These are phyloP conservation scores for Amanita pseudoporphyria DNA, from an alignment of 768 basidiomycete species.

Conservation along the genomic window DNA sequence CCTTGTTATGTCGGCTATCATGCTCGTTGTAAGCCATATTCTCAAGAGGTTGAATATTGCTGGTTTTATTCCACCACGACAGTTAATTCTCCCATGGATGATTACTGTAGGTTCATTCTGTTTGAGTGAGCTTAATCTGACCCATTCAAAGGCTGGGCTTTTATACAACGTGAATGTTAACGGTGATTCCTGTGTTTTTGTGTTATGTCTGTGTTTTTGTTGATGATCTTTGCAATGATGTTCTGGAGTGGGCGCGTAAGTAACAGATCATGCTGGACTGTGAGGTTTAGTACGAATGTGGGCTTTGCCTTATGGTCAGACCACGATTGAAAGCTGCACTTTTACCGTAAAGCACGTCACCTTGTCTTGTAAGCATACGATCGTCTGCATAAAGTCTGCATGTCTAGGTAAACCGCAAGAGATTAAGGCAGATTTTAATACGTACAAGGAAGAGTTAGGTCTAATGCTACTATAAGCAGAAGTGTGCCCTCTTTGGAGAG, in stretches of 20 bases:
- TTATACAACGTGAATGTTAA: slow-evolving; percentile 34
- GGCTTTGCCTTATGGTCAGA: no score
- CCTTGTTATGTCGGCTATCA: slow-evolving; percentile 30
- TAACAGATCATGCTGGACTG: no score
- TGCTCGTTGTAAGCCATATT: slow-evolving; percentile 26
- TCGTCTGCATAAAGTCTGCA: no score
- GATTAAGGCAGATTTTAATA: no score
- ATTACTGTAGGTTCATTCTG: slow-evolving; percentile 23
- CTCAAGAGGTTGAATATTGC: background rate
- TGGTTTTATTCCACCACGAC: background rate
- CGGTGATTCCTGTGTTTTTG: slow-evolving; percentile 29
- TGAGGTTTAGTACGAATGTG: no score
- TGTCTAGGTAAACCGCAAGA: no score
- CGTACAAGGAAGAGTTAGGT: no score
- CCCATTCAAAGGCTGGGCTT: slow-evolving; percentile 36
- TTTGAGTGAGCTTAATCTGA: background rate
- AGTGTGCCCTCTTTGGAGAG: no score
- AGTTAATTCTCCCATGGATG: slow-evolving; percentile 41
- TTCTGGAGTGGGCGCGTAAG: slow-evolving; percentile 33
- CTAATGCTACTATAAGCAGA: no score
- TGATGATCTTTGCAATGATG: slow-evolving; percentile 30
- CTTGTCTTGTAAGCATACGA: no score
- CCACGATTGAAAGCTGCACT: no score
- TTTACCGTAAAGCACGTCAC: no score
- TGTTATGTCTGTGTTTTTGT: slow-evolving; percentile 25